phyloP scores from a whole-genome alignment of 2,329 filamentous ascomycete species.

The Fusarium lateritium region DNA sequence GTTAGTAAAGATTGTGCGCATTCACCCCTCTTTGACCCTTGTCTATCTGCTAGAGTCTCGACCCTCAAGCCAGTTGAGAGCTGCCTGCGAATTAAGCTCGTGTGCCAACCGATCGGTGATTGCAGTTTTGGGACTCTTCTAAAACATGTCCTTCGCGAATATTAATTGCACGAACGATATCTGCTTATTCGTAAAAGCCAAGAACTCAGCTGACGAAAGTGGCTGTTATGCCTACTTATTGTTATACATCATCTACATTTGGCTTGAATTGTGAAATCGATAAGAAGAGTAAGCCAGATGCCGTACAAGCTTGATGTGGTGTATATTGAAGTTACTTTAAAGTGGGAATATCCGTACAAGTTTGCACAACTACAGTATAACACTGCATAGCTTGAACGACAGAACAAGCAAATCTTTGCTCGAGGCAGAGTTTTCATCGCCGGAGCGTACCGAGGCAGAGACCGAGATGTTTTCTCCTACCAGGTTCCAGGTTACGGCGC shows the following conservation, averaged over 20 bases:
- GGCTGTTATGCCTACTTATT: conserved; percentile 1
- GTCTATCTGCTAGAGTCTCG: conserved; percentile 23
- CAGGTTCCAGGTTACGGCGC: conserved; percentile 60
- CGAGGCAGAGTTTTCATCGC: conserved; percentile 71
- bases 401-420: conserved; percentile 69
- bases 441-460: conserved; percentile 68
- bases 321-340: neutral
- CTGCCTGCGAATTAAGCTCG: conserved; percentile 19
- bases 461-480: conserved; percentile 60
- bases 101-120: conserved; percentile 33
- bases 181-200: conserved; percentile 2
- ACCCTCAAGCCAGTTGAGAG: conserved; percentile 18
- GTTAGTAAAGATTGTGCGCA: conserved; percentile 31
- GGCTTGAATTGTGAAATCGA: neutral
- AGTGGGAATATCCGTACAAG: conserved; percentile 60
- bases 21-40: conserved; percentile 8
- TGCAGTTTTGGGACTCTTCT: conserved; percentile 32
- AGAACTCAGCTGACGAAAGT: conserved; percentile 56
- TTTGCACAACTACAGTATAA: conserved; percentile 62
- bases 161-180: conserved; percentile 16
- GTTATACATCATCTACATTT: neutral
- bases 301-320: neutral
- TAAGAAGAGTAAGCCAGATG: neutral
- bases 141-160: conserved; percentile 15
- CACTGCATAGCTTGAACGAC: conserved; percentile 67